phyloP scores from a whole-genome alignment of 768 basidiomycete genomes.

The Pleurotus tuber-regium region DNA sequence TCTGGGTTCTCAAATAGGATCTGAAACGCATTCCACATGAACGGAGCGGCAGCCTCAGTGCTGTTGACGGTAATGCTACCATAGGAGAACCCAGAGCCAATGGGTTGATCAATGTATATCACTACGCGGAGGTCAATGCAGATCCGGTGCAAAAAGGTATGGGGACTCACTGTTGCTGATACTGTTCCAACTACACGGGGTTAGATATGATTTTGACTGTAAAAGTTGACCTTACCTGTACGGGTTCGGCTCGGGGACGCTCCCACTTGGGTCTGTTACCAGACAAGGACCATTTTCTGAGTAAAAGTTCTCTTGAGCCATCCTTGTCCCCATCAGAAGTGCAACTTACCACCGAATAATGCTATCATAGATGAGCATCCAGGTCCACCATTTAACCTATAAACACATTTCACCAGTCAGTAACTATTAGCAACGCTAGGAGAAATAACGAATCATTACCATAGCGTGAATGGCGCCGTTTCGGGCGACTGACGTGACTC shows the following conservation, averaged over 20 bases:
- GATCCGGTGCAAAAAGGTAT: not conserved
- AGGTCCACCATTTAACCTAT: conserved; percentile 62
- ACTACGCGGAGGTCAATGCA: conserved; percentile 31
- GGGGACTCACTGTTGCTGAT: conserved; percentile 54
- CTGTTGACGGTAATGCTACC: conserved; percentile 56
- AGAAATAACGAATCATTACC: conserved; percentile 35
- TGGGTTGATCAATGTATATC: conserved; percentile 70
- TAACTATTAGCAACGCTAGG: no score
- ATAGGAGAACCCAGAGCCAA: conserved; percentile 64
- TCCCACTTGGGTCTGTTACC: conserved; percentile 53
- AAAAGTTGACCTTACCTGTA: conserved; percentile 40
- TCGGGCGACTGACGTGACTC: conserved; percentile 58
- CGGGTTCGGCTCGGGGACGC: conserved; percentile 55
- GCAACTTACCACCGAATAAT: conserved; percentile 51
- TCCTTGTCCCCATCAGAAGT: not conserved
- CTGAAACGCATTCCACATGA: conserved; percentile 64
- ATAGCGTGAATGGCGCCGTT: conserved; percentile 64
- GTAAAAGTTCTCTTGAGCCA: not conserved
- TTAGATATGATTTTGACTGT: not conserved
- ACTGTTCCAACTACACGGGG: conserved; percentile 57
- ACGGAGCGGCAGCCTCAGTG: conserved; percentile 49
- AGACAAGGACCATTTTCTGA: conserved; percentile 63
- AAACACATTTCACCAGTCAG: no score
- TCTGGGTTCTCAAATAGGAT: conserved; percentile 54
- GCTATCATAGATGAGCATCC: conserved; percentile 66